Conservation (phyloP, 139 green algal genomes). For the Chlamydomonas applanata region DNA sequence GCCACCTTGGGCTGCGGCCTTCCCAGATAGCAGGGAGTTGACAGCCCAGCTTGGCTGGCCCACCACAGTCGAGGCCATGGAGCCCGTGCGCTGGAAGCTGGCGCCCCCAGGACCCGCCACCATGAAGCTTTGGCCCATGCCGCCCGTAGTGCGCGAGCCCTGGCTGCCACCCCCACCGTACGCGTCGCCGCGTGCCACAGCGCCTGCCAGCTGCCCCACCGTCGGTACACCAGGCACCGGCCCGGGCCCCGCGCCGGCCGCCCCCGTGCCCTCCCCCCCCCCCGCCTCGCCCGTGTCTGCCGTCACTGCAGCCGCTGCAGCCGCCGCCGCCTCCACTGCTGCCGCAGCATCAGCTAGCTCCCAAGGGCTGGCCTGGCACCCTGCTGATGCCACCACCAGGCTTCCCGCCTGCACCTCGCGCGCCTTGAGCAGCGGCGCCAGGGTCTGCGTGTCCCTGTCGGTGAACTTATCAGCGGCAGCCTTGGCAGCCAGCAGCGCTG, state of each 20-base stretch:
- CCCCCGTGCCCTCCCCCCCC: neutral
- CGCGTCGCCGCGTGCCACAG: conserved; percentile 10
- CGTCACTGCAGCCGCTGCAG: neutral
- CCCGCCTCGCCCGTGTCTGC: neutral
- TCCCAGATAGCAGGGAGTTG: too few relatives aligned
- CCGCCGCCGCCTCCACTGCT: neutral
- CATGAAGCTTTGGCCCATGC: neutral
- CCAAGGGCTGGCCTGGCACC: conserved; percentile 46
- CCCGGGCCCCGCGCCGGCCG: conserved; percentile 15
- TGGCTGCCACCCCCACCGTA: neutral
- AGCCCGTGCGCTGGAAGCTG: too few relatives aligned
- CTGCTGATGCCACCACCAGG: neutral
- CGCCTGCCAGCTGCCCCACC: conserved; percentile 35
- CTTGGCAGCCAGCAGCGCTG: conserved; percentile 37
- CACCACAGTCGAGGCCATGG: too few relatives aligned
- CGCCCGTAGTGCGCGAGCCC: neutral
- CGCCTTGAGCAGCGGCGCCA: conserved; percentile 44
- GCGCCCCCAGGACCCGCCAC: neutral
- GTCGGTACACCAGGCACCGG: conserved; percentile 11
- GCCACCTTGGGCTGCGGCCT: too few relatives aligned
- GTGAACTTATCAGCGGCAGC: conserved; percentile 27
- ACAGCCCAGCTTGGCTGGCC: too few relatives aligned
- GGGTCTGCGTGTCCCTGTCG: conserved; percentile 40
- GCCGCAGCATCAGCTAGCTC: conserved; percentile 44
- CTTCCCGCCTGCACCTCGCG: conserved; percentile 50